Evolutionary conservation across 768 basidiomycete species (phyloP).

Genomic region (Coprinellus micaceus): DNA sequence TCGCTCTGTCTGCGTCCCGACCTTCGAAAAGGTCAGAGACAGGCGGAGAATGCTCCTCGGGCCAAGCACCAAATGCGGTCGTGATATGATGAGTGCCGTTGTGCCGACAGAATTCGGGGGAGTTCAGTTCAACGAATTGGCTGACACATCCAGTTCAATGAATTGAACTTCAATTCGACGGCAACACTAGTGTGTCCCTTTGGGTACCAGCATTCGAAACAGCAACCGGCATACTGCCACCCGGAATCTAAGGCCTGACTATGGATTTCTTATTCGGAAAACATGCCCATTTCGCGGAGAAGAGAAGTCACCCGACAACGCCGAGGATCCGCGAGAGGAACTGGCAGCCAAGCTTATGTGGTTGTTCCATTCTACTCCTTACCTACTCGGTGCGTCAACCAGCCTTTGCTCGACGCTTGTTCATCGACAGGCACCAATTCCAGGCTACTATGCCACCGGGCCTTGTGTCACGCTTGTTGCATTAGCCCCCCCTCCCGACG

Average conservation of each 20-base stretch:
- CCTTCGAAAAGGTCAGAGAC: too few species aligned
- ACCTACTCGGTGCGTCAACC: conserved; percentile 18
- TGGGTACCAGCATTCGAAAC: conserved; percentile 18
- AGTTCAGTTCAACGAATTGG: too few species aligned
- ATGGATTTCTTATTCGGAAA: conserved; percentile 14
- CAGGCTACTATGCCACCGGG: conserved; percentile 17
- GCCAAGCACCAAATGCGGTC: too few species aligned
- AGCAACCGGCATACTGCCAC: conserved; percentile 17
- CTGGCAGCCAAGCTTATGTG: conserved; percentile 17
- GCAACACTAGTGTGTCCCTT: conserved; percentile 17
- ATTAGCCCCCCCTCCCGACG: not conserved
- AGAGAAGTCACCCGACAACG: conserved; percentile 15
- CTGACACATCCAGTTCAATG: too few species aligned
- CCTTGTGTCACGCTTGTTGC: conserved; percentile 8
- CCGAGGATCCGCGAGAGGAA: conserved; percentile 17
- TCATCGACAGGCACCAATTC: conserved; percentile 31
- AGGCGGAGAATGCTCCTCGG: too few species aligned
- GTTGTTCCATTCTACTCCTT: conserved; percentile 22
- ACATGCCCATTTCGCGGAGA: conserved; percentile 24
- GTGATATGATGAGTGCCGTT: too few species aligned
- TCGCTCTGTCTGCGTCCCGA: too few species aligned
- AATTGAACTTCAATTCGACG: too few species aligned
- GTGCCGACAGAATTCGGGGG: too few species aligned
- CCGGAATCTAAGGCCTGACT: conserved; percentile 16
- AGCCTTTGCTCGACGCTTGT: conserved; percentile 27